Conservation (phyloP, 768 basidiomycete genomes). For the Suillus cothurnatus region DNA sequence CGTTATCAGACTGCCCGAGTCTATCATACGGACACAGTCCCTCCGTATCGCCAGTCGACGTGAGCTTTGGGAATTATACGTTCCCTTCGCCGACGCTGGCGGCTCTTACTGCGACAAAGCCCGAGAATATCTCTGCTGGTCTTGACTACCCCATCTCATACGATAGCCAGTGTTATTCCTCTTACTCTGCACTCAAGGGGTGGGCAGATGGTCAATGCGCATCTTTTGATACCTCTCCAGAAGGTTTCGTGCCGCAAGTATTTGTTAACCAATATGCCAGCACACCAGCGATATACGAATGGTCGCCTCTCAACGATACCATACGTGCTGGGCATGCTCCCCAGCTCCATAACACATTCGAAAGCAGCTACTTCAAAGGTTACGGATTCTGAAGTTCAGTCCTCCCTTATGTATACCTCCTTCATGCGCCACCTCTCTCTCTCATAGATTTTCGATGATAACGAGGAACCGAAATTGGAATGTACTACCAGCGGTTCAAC, state of each 20-base stretch:
- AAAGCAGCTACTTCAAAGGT: background rate
- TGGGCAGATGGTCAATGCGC: constrained; percentile 26
- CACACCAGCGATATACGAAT: constrained; percentile 20
- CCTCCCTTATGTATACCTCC: background rate
- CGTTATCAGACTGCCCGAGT: constrained; percentile 20
- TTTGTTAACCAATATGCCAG: constrained; percentile 32
- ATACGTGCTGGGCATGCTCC: background rate
- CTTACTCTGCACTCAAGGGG: constrained; percentile 29
- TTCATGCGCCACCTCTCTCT: constrained; percentile 2
- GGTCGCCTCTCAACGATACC: constrained; percentile 27
- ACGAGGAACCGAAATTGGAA: background rate
- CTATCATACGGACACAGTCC: constrained; percentile 29
- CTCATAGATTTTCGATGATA: background rate
- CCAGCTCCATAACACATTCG: background rate
- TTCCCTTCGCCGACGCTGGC: constrained; percentile 20
- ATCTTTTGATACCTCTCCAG: constrained; percentile 4
- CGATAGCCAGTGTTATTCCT: constrained; percentile 13
- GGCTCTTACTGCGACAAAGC: constrained; percentile 17
- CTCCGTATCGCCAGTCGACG: constrained; percentile 27
- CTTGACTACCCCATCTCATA: constrained; percentile 9
- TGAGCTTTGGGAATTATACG: constrained; percentile 23
- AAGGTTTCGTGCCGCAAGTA: constrained; percentile 25
- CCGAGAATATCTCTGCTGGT: constrained; percentile 7
- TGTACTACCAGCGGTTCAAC: background rate
- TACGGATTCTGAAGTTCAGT: background rate